Conservation (phyloP, 306 rosid species). For the Boehmeria nivea region DNA sequence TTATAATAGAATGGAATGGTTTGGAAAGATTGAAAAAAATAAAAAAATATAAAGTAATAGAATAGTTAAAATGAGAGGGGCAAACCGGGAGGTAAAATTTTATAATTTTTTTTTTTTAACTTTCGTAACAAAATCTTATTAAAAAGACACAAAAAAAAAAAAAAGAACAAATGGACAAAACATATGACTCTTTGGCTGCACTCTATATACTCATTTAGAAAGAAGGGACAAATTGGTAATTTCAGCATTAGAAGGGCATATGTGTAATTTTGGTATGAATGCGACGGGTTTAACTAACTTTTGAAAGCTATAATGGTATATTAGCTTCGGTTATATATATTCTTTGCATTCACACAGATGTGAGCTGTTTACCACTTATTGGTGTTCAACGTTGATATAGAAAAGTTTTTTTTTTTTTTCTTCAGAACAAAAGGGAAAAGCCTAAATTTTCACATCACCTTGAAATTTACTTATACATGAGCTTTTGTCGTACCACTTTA, state of each 20-base stretch:
- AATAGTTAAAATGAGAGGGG: too few relatives aligned
- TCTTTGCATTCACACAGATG: constrained; percentile 19
- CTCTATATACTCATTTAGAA: not conserved
- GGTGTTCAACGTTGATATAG: not conserved
- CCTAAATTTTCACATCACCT: not conserved
- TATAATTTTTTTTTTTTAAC: too few relatives aligned
- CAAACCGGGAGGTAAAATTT: too few relatives aligned
- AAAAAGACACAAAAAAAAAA: too few relatives aligned
- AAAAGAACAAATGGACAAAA: too few relatives aligned
- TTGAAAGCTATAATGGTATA: constrained; percentile 16
- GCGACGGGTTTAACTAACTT: constrained; percentile 24
- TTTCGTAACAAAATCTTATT: too few relatives aligned
- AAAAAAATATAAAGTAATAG: too few relatives aligned
- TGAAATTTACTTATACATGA: too few relatives aligned
- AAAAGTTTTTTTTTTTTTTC: constrained; percentile 14
- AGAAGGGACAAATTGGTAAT: not conserved
- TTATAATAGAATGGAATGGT: too few relatives aligned
- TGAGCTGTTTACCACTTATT: constrained; percentile 30
- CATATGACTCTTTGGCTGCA: not conserved
- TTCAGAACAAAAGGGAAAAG: constrained; percentile 5
- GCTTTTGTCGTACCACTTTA: too few relatives aligned
- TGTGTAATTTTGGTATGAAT: constrained; percentile 23
- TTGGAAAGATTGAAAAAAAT: too few relatives aligned
- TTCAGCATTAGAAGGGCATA: constrained; percentile 3
- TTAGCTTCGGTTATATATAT: constrained; percentile 4